Evolutionary conservation across 352 stramenopile genomes (phyloP), one percentile per base, ranked within the genome.

Genomic region (Phytophthora foliorum): DNA sequence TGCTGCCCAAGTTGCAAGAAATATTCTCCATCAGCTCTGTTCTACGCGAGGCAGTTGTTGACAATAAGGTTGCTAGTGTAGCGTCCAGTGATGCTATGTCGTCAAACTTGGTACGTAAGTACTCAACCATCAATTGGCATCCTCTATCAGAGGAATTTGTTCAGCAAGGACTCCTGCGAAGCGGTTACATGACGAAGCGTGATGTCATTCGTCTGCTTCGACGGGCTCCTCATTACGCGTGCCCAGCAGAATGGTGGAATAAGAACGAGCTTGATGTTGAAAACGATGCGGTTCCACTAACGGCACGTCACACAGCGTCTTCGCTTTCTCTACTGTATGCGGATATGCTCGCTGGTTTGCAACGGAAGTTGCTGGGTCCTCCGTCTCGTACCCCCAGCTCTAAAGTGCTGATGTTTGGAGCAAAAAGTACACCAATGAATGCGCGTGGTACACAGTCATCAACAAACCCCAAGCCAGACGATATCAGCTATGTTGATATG

Each of bases 131-230:
- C 14, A 91, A 93, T 48, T 96, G 89, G 89, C 74, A 93, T 25
- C 84, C 89, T 25, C 64, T 96, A 6, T 90, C 89, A 0, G 82
- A 91, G 39, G 78, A 93, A 41, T 95, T 94, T 61, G 86, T 96
- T 31, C 86, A 92, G 41, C 77, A 92, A 39, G 89, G 82, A 56
- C 75, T 92, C 2, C 60, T 96, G 10, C 72, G 79, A 11, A 89
- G 68, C 19, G 86, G 87, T 0, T 87, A 82, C 22, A 75, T 96
- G 51, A 93, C 87, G 0, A 96, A 96, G 60, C 87, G 89, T 14
- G 86, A 95, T 46, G 82, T 96, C 9, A 66, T 94, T 54, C 72
- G 75, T 8, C 54, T 96, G 8, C 49, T 96, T 8, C 59, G 75
- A 11, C 86, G 86, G 31, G 84, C 87, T 27, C 89, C 89, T 21